Conservation (phyloP, 345 rosid genomes). For the Lenwebbia sp. region DNA sequence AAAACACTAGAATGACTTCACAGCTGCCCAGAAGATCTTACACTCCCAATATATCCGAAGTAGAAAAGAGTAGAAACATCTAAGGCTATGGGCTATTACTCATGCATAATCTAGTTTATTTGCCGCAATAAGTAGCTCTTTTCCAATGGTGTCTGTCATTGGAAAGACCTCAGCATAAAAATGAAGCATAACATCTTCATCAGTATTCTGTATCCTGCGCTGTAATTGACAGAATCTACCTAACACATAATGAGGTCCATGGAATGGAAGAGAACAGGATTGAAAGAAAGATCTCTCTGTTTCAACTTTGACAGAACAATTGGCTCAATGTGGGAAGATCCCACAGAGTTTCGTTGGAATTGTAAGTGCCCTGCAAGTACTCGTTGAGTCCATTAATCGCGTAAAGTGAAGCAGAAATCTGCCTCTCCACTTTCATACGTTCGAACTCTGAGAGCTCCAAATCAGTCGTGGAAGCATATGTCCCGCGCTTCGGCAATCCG, state of each 20-base stretch:
- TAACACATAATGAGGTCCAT: not conserved
- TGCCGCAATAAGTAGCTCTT: not conserved
- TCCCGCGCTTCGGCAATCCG: slow-evolving; percentile 9
- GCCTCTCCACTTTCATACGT: slow-evolving; percentile 48
- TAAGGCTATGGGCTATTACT: not conserved
- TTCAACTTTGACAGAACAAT: slow-evolving; percentile 12
- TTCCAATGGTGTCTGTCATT: not conserved
- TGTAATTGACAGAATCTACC: not conserved
- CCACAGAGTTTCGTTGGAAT: slow-evolving; percentile 43
- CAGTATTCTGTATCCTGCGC: not conserved
- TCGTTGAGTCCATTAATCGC: slow-evolving; percentile 48
- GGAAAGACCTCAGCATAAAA: not conserved
- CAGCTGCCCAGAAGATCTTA: not conserved
- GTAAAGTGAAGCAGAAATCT: slow-evolving; percentile 56
- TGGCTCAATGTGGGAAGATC: slow-evolving; percentile 52
- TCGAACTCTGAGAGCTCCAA: slow-evolving; percentile 22
- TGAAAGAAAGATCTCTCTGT: not conserved
- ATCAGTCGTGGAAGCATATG: not conserved
- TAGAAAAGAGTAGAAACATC: not conserved
- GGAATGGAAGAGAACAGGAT: not conserved
- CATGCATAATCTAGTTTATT: not conserved
- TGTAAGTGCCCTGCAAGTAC: slow-evolving; percentile 30
- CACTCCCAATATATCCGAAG: too few species aligned
- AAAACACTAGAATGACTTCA: not conserved
- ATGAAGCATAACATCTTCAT: not conserved